phyloP scores from a whole-genome alignment of 2,329 filamentous ascomycete species.

The Talaromyces sp. region DNA sequence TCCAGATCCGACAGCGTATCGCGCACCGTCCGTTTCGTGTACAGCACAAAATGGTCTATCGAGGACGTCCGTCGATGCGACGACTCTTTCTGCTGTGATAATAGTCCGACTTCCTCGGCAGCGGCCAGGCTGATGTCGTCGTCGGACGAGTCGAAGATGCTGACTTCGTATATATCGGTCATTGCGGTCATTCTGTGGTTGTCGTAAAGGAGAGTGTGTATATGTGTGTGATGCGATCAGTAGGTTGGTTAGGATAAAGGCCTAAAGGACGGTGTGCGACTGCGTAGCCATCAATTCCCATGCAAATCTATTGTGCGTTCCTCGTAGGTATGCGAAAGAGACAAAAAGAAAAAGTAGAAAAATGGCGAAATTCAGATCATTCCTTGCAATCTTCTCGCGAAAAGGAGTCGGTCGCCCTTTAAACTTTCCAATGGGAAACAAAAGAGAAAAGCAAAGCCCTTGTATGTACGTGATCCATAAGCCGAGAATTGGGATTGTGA shows the following conservation, averaged over 20 bases:
- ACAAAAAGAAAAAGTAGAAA: background rate
- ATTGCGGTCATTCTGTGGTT: background rate
- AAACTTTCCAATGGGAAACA: background rate
- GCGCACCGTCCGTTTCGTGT: constrained; percentile 56
- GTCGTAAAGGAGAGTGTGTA: background rate
- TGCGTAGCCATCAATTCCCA: background rate
- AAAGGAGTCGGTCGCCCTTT: background rate
- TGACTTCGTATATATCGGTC: constrained; percentile 17
- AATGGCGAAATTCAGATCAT: background rate
- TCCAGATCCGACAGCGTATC: constrained; percentile 71
- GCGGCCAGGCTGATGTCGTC: constrained; percentile 13
- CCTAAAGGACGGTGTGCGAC: background rate
- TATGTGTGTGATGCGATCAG: too few relatives aligned
- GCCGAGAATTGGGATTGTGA: background rate
- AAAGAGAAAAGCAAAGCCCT: background rate
- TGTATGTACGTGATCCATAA: background rate
- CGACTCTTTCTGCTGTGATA: background rate
- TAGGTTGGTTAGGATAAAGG: background rate
- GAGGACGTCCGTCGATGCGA: constrained; percentile 14
- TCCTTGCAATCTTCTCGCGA: background rate
- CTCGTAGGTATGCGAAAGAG: background rate
- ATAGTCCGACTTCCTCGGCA: constrained; percentile 15
- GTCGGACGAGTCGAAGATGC: constrained; percentile 16
- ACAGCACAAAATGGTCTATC: constrained; percentile 10
- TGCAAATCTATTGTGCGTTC: background rate